Evolutionary conservation across 106 monocot genomes (phyloP).

Genomic region (Allium cepa): DNA sequence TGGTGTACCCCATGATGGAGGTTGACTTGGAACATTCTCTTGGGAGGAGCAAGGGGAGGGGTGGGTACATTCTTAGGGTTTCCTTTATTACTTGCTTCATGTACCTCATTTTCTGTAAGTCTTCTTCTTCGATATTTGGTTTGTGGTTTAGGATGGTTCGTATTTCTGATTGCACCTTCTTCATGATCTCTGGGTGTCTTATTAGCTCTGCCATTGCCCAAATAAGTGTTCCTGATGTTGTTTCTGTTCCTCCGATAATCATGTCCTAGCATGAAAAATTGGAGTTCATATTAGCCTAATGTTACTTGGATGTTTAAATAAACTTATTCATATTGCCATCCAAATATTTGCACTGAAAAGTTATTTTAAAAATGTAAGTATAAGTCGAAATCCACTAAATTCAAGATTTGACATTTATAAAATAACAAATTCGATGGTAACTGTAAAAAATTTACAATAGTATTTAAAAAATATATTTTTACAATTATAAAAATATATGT

Average conservation of each 20-base stretch:
- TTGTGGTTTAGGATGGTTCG: background rate
- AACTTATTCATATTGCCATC: no score
- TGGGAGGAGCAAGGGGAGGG: background rate
- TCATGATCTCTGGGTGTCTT: constrained; percentile 13
- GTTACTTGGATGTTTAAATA: no score
- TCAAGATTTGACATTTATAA: no score
- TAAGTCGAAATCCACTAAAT: no score
- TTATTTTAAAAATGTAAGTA: no score
- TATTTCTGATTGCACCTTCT: constrained; percentile 12
- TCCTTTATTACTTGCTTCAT: background rate
- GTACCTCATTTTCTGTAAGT: background rate
- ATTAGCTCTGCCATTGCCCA: constrained; percentile 22
- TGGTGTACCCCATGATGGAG: constrained; percentile 3
- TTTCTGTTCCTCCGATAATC: constrained; percentile 13
- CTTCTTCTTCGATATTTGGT: background rate
- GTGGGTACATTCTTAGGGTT: background rate
- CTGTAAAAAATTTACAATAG: no score
- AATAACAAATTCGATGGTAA: no score
- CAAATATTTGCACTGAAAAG: no score
- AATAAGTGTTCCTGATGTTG: background rate
- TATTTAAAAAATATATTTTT: no score
- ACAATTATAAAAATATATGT: no score
- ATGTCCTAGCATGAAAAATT: constrained; percentile 5
- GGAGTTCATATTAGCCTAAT: no score
- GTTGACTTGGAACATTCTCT: background rate